Evolutionary conservation across 768 basidiomycete species (phyloP).

Genomic region (Cyclocybe cylindracea): DNA sequence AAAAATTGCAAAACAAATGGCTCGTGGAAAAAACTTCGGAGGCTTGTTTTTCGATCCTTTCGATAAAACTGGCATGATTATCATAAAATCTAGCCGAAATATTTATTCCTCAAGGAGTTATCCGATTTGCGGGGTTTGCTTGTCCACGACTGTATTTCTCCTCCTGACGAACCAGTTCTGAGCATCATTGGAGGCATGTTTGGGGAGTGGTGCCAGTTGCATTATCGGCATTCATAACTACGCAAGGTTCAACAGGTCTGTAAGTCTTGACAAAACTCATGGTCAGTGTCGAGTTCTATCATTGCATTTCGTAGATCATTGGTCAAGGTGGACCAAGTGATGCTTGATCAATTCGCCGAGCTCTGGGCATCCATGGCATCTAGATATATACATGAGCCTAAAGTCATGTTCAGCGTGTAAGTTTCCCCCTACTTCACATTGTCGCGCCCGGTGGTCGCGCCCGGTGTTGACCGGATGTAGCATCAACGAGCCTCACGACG

Average conservation of each 20-base stretch:
- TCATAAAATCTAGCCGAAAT: too few relatives aligned
- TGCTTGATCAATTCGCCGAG: constrained; percentile 43
- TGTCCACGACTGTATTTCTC: too few relatives aligned
- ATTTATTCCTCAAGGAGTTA: too few relatives aligned
- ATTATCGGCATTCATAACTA: constrained; percentile 66
- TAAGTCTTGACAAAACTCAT: constrained; percentile 11
- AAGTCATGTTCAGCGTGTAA: constrained; percentile 51
- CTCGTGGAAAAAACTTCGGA: too few relatives aligned
- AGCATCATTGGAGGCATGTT: constrained; percentile 28
- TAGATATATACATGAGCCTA: constrained; percentile 42
- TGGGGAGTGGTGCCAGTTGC: constrained; percentile 51
- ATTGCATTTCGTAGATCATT: constrained; percentile 39
- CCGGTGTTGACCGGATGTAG: constrained; percentile 19
- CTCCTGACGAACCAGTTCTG: background rate
- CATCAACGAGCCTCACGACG: constrained; percentile 68
- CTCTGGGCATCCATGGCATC: constrained; percentile 55
- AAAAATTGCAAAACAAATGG: too few relatives aligned
- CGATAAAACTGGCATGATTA: too few relatives aligned
- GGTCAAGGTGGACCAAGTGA: constrained; percentile 65
- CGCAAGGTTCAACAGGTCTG: constrained; percentile 52
- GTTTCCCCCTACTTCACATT: constrained; percentile 11
- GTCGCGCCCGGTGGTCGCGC: background rate
- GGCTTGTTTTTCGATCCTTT: too few relatives aligned
- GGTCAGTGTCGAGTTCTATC: background rate
- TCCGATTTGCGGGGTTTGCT: too few relatives aligned